phyloP scores from a whole-genome alignment of 164 flowering plant species.

The Magnolia sinica region DNA sequence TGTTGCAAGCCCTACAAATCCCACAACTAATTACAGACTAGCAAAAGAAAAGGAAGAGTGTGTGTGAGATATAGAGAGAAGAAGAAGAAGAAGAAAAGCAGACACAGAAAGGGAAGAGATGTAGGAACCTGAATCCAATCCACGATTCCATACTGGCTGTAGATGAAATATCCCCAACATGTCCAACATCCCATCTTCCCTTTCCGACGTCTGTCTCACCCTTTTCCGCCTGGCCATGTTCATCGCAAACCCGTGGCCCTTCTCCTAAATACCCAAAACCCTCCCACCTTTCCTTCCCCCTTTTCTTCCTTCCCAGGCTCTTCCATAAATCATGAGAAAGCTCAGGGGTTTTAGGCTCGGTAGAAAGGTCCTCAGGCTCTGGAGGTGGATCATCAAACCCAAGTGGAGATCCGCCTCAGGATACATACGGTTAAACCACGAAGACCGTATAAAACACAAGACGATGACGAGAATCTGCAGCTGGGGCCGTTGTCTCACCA shows the following conservation, averaged over 20 bases:
- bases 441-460: conserved; percentile 2
- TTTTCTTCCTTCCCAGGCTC: neutral
- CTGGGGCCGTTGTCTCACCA: conserved; percentile 39
- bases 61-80: neutral
- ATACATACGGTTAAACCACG: conserved; percentile 11
- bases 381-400: conserved; percentile 31
- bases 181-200: conserved; percentile 32
- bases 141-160: neutral
- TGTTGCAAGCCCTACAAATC: neutral
- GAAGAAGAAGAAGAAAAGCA: neutral
- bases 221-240: conserved; percentile 47
- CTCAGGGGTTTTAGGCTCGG: conserved; percentile 55
- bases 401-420: conserved; percentile 4
- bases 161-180: conserved; percentile 13
- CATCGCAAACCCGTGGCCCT: conserved; percentile 57
- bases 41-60: too few species aligned
- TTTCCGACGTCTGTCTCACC: conserved; percentile 38
- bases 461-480: conserved; percentile 34
- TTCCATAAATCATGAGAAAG: conserved; percentile 29
- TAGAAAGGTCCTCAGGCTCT: conserved; percentile 25
- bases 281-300: neutral
- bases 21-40: too few species aligned
- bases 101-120: neutral
- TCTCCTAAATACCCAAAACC: conserved; percentile 25
- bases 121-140: neutral